A percentile compares a stretch with the other conserved stretches of the same genome.
Evolutionary conservation across 2,329 filamentous ascomycete genomes (phyloP).

Genomic region (Trichoderma cornu-damae): DNA sequence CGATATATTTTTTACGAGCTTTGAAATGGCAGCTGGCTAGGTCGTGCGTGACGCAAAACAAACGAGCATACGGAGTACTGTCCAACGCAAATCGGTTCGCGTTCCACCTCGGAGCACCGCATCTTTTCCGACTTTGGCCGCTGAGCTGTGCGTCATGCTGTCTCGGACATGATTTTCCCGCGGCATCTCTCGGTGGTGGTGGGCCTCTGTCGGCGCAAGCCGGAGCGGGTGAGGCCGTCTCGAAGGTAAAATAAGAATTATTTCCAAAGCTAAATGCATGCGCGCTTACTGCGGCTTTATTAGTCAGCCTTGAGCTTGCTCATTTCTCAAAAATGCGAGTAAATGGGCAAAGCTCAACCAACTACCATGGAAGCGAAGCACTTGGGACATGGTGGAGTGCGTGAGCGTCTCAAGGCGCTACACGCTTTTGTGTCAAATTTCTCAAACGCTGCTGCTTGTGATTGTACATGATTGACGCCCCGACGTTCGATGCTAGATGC

Average conservation of each 20-base stretch:
- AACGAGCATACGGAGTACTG: no score
- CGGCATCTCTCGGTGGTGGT: neutral
- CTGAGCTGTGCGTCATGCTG: neutral
- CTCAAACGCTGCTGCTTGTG: neutral
- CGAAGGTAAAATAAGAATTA: neutral
- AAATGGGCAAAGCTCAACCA: no score
- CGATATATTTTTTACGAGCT: no score
- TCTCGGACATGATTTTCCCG: neutral
- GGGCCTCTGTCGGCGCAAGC: slow-evolving; percentile 1
- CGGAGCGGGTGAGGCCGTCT: slow-evolving; percentile 1
- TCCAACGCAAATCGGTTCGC: no score
- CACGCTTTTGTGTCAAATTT: neutral
- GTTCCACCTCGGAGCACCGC: neutral
- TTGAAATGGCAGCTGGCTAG: no score
- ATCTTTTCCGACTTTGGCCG: no score
- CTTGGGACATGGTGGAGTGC: neutral
- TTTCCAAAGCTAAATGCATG: no score
- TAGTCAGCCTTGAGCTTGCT: no score
- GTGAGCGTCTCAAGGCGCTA: neutral
- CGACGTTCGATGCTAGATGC: neutral
- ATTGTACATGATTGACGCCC: neutral
- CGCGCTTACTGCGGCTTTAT: neutral
- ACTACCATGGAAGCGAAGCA: neutral
- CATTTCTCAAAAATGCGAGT: no score
- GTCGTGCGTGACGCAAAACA: no score